Base-by-base conservation (phyloP, 1,139 yeast genomes). In the Suhomyces kunorum region DNA sequence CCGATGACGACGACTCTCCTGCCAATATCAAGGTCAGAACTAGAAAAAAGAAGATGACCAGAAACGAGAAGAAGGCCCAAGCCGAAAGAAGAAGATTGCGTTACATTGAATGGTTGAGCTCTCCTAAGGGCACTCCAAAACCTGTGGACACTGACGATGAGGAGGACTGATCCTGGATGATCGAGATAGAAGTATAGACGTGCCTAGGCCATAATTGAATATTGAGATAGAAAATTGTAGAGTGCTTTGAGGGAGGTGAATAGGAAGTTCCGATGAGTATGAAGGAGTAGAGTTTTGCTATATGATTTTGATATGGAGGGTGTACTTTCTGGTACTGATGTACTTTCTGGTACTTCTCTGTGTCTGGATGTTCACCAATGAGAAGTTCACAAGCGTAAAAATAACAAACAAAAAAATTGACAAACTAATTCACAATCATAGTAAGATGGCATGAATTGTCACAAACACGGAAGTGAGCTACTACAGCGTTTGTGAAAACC, bases 61-160 rank as follows among this genome's bases (percentile, higher is more conserved):
- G 98, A 78, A 92, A 92, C 61, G 97, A 92, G 56, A 81, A 87
- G 81, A 92, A 92, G 70, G 71, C 75, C 33, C 90, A 90, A 64
- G 95, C 86, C 33, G 95, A 87, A 63, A 83, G 98, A 72, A 86
- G 98, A 72, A 84, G 98, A 68, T 71, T 88, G 64, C 82, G 98
- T 68, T 86, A 92, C 66, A 73, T 92, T 46, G 96, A 87, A 56
- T 92, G 98, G 98, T 78, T 92, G 60, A 84, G 83, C 53, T 81
- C 95, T 53, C 96, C 98, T 49, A 92, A 92, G 80, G 98, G 98
- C 28, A 92, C 98, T 20, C 98, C 98, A 50, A 85, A 85, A 61
- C 95, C 96, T 8, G 81, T 74, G 18, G 96, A 92, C 59, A 84
- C 97, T 34, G 98, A 92, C 59, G 96, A 87, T 51, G 98, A 90